Conservation (phyloP, 352 stramenopile species). For the Pythium monospermum region DNA sequence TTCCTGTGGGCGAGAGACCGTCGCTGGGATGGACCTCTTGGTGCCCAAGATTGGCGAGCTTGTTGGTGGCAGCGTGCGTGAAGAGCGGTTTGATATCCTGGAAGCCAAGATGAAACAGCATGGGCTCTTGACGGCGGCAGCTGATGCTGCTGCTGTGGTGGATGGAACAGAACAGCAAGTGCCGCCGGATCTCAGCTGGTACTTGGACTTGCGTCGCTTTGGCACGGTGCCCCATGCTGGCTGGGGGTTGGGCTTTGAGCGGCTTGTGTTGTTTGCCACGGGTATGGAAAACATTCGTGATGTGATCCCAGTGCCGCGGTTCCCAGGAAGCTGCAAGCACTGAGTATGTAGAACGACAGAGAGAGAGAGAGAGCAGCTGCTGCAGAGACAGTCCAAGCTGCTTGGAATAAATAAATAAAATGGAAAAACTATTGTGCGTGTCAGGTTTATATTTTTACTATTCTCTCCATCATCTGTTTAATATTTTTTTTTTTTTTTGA, state of each 20-base stretch:
- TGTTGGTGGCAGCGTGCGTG: conserved; percentile 95
- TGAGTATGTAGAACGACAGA: too few species aligned
- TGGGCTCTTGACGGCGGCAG: conserved; percentile 41
- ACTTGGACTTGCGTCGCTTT: conserved; percentile 96
- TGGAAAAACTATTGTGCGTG: too few species aligned
- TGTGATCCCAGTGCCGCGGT: conserved; percentile 96
- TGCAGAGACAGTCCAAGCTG: not conserved
- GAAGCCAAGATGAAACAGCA: conserved; percentile 57
- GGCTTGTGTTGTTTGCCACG: conserved; percentile 96
- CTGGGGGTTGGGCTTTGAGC: conserved; percentile 98
- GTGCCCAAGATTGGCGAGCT: conserved; percentile 96
- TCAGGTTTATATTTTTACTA: too few species aligned
- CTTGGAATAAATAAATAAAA: too few species aligned
- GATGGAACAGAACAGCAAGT: not conserved
- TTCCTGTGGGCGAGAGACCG: conserved; percentile 82
- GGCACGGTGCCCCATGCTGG: conserved; percentile 96
- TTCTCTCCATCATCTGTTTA: too few species aligned
- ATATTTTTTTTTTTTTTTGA: not conserved
- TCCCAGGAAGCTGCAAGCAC: conserved; percentile 90
- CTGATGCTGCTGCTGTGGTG: conserved; percentile 64
- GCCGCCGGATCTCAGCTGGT: conserved; percentile 90
- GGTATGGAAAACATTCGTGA: conserved; percentile 99
- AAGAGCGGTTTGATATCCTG: conserved; percentile 92
- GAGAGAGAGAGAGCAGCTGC: not conserved
- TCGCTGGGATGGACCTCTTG: conserved; percentile 97